Percentiles rank a stretch among this genome's conserved stretches.
phyloP scores from a whole-genome alignment of 768 basidiomycete species.

The Phylloporus rhodoxanthus region DNA sequence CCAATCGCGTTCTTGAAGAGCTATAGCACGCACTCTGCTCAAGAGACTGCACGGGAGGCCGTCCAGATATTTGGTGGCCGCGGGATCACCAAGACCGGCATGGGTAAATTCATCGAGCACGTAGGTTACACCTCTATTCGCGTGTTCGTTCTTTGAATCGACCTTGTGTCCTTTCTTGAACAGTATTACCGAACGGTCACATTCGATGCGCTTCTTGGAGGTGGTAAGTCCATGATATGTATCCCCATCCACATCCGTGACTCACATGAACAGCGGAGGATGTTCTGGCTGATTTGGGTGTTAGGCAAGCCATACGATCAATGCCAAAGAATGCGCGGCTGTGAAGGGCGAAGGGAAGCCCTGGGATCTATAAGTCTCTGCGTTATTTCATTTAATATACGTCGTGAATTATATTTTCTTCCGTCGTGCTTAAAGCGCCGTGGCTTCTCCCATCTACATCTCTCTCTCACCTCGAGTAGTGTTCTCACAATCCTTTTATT shows the following conservation, averaged over 20 bases:
- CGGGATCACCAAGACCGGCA: conserved; percentile 74
- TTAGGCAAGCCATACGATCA: conserved; percentile 68
- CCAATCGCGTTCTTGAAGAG: conserved; percentile 80
- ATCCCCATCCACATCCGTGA: not conserved
- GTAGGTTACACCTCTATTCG: conserved; percentile 22
- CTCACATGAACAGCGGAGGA: conserved; percentile 53
- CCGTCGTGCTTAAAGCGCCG: too few species aligned
- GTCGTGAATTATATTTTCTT: not conserved
- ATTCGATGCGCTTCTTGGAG: conserved; percentile 55
- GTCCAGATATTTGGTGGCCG: conserved; percentile 79
- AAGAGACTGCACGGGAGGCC: conserved; percentile 77
- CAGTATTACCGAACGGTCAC: conserved; percentile 30
- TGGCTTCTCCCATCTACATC: too few species aligned
- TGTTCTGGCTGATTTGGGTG: conserved; percentile 72
- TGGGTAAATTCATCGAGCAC: conserved; percentile 57
- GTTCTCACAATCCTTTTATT: too few species aligned
- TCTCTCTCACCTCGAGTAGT: too few species aligned
- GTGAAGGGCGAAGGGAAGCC: conserved; percentile 35
- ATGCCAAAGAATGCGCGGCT: conserved; percentile 68
- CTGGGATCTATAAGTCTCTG: not conserved
- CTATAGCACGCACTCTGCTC: conserved; percentile 67
- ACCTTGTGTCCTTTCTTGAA: conserved; percentile 11
- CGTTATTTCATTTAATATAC: not conserved
- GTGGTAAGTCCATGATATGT: conserved; percentile 35
- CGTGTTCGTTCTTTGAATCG: not conserved